These are phyloP conservation scores for Conticribra guillardii DNA, from an alignment of 108 stramenopile genomes.

Conservation along the genomic window DNA sequence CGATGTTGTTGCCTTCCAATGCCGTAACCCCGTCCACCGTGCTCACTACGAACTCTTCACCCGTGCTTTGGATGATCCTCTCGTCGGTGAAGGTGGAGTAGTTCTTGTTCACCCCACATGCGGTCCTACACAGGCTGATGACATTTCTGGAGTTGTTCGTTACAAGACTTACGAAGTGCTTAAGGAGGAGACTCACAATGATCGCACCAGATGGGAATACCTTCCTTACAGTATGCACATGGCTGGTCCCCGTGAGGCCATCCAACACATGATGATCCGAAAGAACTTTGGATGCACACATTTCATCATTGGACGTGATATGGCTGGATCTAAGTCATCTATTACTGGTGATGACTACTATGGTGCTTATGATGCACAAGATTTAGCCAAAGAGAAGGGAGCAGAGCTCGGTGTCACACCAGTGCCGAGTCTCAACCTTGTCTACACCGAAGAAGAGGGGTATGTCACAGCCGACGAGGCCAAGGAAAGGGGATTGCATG, in stretches of 20 bases:
- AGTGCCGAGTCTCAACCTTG: constrained; percentile 95
- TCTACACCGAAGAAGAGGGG: constrained; percentile 97
- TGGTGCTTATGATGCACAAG: constrained; percentile 98
- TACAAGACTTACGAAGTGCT: constrained; percentile 99
- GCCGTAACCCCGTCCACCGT: constrained; percentile 99
- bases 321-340: constrained; percentile 98
- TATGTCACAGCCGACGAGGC: constrained; percentile 98
- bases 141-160: constrained; percentile 89
- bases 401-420: constrained; percentile 93
- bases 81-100: constrained; percentile 87
- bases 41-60: constrained; percentile 99
- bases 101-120: constrained; percentile 99
- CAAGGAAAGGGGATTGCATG: constrained; percentile 83
- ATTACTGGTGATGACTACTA: constrained; percentile 99
- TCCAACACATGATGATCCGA: constrained; percentile 99
- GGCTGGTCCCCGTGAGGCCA: constrained; percentile 99
- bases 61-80: constrained; percentile 95
- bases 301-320: constrained; percentile 99
- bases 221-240: constrained; percentile 99
- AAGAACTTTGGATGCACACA: constrained; percentile 99
- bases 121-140: constrained; percentile 98
- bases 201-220: constrained; percentile 96
- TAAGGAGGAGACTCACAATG: constrained; percentile 94
- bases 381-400: constrained; percentile 87
- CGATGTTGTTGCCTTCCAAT: constrained; percentile 99